A percentile compares a stretch with the other conserved stretches of the same genome.
Evolutionary conservation across 345 rosid genomes (phyloP).

Genomic region (Sisymbrium irio): DNA sequence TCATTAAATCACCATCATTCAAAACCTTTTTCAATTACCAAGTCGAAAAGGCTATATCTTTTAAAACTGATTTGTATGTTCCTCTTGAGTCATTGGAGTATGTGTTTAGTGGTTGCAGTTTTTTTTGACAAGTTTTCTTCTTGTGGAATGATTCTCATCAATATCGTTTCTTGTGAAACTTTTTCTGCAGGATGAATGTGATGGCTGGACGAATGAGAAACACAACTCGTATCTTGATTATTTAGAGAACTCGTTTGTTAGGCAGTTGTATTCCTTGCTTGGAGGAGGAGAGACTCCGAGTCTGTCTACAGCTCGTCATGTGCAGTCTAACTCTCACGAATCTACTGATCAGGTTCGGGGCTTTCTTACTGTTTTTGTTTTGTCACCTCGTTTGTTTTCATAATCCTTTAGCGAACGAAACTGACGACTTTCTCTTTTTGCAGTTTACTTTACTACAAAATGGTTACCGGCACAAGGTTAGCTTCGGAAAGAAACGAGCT

Average conservation of each 20-base stretch:
- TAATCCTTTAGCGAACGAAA: neutral
- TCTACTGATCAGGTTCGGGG: slow-evolving; percentile 48
- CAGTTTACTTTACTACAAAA: slow-evolving; percentile 49
- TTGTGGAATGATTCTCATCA: neutral
- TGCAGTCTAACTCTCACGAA: slow-evolving; percentile 25
- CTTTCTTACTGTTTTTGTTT: slow-evolving; percentile 11
- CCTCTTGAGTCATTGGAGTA: neutral
- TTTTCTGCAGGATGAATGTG: slow-evolving; percentile 41
- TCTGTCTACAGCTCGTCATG: slow-evolving; percentile 24
- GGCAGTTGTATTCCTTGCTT: slow-evolving; percentile 47
- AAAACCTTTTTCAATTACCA: neutral
- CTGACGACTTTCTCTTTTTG: slow-evolving; percentile 6
- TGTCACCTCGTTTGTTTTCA: neutral
- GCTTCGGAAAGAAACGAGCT: slow-evolving; percentile 37
- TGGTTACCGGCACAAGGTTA: slow-evolving; percentile 43
- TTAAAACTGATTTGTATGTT: neutral
- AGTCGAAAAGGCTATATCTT: neutral
- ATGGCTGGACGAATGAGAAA: slow-evolving; percentile 73
- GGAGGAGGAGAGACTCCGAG: slow-evolving; percentile 28
- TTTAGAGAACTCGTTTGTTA: slow-evolving; percentile 68
- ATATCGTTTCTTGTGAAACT: neutral
- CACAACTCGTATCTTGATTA: slow-evolving; percentile 55
- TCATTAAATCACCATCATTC: neutral
- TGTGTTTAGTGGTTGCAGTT: neutral
- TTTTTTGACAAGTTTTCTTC: neutral